Percentiles rank a stretch among this genome's conserved stretches.
Conservation (phyloP, 2,329 filamentous ascomycete genomes). For the Ascochyta pisi region DNA sequence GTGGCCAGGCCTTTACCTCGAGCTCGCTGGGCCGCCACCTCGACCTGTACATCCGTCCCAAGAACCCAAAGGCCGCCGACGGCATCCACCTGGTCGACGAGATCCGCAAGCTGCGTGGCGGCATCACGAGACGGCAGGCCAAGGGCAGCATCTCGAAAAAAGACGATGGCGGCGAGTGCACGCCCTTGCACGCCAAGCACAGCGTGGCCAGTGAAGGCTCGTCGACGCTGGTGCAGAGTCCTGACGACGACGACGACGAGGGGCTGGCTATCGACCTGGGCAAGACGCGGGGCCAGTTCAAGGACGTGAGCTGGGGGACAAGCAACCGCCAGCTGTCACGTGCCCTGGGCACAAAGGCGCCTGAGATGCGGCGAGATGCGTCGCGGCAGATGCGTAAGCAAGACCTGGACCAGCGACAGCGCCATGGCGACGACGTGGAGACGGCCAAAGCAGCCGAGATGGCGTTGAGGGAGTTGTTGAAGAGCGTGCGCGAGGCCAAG, state of each 20-base stretch:
- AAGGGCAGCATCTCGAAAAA: conserved; percentile 67
- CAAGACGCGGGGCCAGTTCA: conserved; percentile 55
- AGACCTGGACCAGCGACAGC: conserved; percentile 68
- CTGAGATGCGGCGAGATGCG: conserved; percentile 47
- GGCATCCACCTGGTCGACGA: conserved; percentile 89
- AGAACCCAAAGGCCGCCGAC: conserved; percentile 86
- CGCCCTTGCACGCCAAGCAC: conserved; percentile 31
- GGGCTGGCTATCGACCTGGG: conserved; percentile 36
- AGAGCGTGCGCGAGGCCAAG: conserved; percentile 81
- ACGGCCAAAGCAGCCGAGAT: conserved; percentile 84
- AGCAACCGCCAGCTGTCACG: conserved; percentile 72
- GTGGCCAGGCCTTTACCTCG: conserved; percentile 87
- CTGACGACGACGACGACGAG: conserved; percentile 26
- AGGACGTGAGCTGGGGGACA: conserved; percentile 76
- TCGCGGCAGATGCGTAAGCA: conserved; percentile 56
- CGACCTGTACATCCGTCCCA: conserved; percentile 91
- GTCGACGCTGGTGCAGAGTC: conserved; percentile 35
- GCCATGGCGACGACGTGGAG: conserved; percentile 74
- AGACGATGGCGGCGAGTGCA: conserved; percentile 57
- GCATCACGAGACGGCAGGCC: conserved; percentile 85
- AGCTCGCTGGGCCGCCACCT: conserved; percentile 86
- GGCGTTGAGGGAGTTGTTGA: conserved; percentile 81
- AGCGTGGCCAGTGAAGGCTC: conserved; percentile 36
- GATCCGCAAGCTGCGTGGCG: conserved; percentile 81
- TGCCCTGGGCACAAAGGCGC: conserved; percentile 54